Evolutionary conservation across 164 flowering plant genomes (phyloP), one percentile per base, ranked within the genome.

Genomic region (Stephania cephalantha): DNA sequence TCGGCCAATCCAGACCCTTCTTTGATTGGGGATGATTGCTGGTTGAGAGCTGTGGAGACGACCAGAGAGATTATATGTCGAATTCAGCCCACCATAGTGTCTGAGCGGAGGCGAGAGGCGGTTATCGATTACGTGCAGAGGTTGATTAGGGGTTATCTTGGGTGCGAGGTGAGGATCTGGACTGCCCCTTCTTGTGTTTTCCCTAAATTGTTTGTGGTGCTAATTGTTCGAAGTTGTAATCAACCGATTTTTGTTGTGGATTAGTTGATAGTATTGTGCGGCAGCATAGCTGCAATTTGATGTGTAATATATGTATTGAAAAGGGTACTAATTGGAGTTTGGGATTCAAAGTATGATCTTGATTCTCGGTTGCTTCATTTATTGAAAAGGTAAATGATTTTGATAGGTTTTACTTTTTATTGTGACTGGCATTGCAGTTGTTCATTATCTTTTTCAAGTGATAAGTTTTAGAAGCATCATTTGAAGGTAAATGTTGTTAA

Each of bases 91-190:
- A 78, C 83, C 20, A 44, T 69, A 31, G 83, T 74, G 0, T 83
- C 83, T 17, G 85, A 92, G 73, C 83, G 81, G 77, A 86, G 91
- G 79, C 85, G 98, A 25, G 85, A 79, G 74, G 85, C 81, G 12
- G 95, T 92, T 61, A 77, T 91, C 61, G 90, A 84, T 80, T 91
- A 87, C 76, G 87, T 92, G 22, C 92, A 91, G 85, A 71, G 88
- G 72, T 80, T 92, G 9, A 79, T 94, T 30, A 83, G 80, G 72
- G 71, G 63, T 13, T 75, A 6, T 69, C 77, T 89, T 69, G 88
- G 91, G 20, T 83, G 87, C 69, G 91, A 90, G 95, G 98, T 89
- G 76, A 75, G 82, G 50, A 67, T 74, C 71, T 25, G 35, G 63
- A 18, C 8, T 80, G 52, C 42, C 13, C 48, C 48, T 10, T 46